phyloP scores from a whole-genome alignment of 257 asterid genomes.

The Nicotiana benthamiana region DNA sequence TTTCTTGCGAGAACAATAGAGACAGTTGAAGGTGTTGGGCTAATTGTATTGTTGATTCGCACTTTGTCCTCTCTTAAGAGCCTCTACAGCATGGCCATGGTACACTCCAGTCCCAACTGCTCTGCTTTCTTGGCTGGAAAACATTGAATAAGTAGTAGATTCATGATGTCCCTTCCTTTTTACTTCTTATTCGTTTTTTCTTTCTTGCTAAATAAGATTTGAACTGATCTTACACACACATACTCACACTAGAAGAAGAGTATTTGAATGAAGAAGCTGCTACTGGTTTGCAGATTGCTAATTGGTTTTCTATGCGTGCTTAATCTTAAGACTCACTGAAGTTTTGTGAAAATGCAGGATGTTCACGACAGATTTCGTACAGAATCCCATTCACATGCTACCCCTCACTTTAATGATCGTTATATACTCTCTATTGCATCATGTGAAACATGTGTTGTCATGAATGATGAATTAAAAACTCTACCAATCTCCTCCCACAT shows the following conservation, averaged over 20 bases:
- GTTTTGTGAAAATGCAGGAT: constrained; percentile 42
- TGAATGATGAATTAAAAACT: constrained; percentile 85
- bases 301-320: constrained; percentile 1
- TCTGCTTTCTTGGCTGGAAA: neutral
- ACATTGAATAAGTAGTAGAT: neutral
- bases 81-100: constrained; percentile 90
- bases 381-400: constrained; percentile 65
- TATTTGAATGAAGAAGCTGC: neutral
- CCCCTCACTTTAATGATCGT: constrained; percentile 87
- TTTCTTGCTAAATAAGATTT: neutral
- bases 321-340: neutral
- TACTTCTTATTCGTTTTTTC: neutral
- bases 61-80: constrained; percentile 77
- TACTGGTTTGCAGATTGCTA: neutral
- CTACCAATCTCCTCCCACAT: constrained; percentile 86
- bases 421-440: constrained; percentile 86
- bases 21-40: constrained; percentile 97
- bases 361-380: constrained; percentile 90
- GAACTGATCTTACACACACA: neutral
- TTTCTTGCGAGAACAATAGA: constrained; percentile 89
- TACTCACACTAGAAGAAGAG: neutral
- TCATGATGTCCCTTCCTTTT: neutral
- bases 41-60: constrained; percentile 74
- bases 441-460: constrained; percentile 72
- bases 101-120: constrained; percentile 10